Evolutionary conservation across 306 rosid species (phyloP).

Genomic region (Albizia julibrissin): DNA sequence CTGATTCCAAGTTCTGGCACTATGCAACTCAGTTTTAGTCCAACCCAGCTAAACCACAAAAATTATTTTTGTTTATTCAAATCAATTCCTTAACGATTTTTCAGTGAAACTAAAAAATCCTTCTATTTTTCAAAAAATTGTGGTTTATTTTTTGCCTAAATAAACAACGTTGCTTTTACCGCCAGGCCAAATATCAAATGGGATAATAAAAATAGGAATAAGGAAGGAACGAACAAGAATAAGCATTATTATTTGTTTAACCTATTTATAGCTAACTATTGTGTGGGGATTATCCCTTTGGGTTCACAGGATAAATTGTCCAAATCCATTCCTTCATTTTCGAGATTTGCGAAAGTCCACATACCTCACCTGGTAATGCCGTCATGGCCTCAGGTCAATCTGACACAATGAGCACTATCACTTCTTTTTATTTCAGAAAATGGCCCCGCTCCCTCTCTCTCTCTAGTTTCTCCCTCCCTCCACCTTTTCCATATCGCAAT

Average conservation of each 20-base stretch:
- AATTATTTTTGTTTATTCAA: no score
- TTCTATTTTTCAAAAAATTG: no score
- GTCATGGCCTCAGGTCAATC: neutral
- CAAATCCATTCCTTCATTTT: neutral
- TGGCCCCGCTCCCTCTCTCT: neutral
- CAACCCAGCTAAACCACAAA: no score
- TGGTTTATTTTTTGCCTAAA: neutral
- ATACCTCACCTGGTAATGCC: neutral
- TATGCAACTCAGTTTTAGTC: no score
- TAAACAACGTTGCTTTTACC: neutral
- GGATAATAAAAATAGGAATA: neutral
- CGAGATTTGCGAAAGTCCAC: neutral
- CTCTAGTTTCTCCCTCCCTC: neutral
- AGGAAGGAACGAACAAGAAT: neutral
- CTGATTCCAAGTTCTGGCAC: no score
- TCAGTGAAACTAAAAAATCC: no score
- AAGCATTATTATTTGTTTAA: neutral
- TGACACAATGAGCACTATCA: neutral
- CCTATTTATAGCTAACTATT: neutral
- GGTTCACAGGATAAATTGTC: neutral
- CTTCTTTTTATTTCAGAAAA: neutral
- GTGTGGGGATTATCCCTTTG: neutral
- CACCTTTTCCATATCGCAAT: neutral
- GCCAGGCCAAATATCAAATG: neutral
- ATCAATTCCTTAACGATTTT: no score